Percentiles rank a stretch among this genome's conserved stretches.
These are phyloP conservation scores for Vitellaria paradoxa DNA, from an alignment of 179 eudicot species.

Conservation along the genomic window DNA sequence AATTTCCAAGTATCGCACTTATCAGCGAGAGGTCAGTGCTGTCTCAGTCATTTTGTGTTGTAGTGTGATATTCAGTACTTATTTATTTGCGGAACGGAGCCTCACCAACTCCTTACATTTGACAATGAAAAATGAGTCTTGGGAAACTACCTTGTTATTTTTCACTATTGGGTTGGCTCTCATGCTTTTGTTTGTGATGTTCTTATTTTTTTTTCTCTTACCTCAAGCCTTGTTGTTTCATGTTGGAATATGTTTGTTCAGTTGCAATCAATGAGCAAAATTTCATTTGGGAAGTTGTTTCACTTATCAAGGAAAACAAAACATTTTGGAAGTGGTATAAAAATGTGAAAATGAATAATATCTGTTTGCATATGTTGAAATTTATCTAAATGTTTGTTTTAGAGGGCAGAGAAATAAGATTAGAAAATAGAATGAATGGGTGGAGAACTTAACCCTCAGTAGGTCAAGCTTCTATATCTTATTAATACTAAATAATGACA, in stretches of 20 bases:
- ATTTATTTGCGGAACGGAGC: background rate
- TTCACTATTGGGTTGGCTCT: background rate
- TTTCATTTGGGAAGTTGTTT: too few relatives aligned
- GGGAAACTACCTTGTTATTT: background rate
- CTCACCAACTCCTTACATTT: background rate
- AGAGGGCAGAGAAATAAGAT: too few relatives aligned
- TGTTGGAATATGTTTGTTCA: background rate
- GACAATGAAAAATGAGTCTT: background rate
- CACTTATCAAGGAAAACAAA: too few relatives aligned
- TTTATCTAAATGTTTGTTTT: too few relatives aligned
- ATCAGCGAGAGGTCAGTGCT: constrained; percentile 81
- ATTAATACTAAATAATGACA: too few relatives aligned
- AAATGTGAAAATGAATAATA: too few relatives aligned
- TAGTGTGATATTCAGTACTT: background rate
- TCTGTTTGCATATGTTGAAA: too few relatives aligned
- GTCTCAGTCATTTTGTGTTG: constrained; percentile 6
- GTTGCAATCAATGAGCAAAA: background rate
- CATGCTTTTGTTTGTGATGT: background rate
- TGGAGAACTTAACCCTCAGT: too few relatives aligned
- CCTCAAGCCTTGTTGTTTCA: background rate
- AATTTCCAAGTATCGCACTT: constrained; percentile 78
- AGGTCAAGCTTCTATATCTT: too few relatives aligned
- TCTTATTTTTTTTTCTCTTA: background rate
- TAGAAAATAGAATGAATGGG: too few relatives aligned
- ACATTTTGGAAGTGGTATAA: too few relatives aligned